Percentiles rank a stretch among this genome's conserved stretches.
phyloP scores from a whole-genome alignment of 305 asterid genomes.

The Fraxinus latifolia region DNA sequence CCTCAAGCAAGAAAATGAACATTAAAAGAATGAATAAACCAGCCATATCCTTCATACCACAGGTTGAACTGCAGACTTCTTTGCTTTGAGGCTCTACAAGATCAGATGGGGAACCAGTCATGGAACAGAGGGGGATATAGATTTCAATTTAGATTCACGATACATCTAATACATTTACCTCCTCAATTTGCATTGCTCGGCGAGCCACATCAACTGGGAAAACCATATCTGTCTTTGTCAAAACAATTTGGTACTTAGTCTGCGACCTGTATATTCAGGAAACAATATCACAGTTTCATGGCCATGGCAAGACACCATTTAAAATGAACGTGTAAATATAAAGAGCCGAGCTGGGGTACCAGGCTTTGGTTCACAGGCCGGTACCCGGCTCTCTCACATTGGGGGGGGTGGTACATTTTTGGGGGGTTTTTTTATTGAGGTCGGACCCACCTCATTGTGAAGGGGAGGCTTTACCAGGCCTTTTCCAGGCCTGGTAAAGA shows the following conservation, averaged over 20 bases:
- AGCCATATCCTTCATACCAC: constrained; percentile 46
- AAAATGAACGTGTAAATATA: neutral
- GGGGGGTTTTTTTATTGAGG: too few species aligned
- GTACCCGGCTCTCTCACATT: too few species aligned
- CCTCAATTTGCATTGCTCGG: constrained; percentile 96
- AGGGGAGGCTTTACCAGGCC: too few species aligned
- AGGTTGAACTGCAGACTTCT: constrained; percentile 84
- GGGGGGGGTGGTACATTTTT: too few species aligned
- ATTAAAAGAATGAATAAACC: constrained; percentile 3
- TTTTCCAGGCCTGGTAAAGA: too few species aligned
- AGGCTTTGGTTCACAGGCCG: too few species aligned
- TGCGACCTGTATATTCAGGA: constrained; percentile 51
- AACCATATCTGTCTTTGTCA: constrained; percentile 85
- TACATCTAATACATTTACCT: constrained; percentile 40
- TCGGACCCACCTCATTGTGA: too few species aligned
- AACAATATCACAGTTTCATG: neutral
- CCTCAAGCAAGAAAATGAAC: constrained; percentile 10
- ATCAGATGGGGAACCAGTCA: constrained; percentile 16
- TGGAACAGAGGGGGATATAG: neutral
- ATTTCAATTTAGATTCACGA: neutral
- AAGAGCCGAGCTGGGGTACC: too few species aligned
- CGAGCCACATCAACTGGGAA: constrained; percentile 94
- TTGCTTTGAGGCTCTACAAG: constrained; percentile 71
- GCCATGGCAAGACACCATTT: neutral
- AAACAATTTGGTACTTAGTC: constrained; percentile 83